A percentile compares a stretch with the other conserved stretches of the same genome.
These are phyloP conservation scores for Alternaria arborescens DNA, from an alignment of 2,329 filamentous ascomycete species.

Conservation along the genomic window DNA sequence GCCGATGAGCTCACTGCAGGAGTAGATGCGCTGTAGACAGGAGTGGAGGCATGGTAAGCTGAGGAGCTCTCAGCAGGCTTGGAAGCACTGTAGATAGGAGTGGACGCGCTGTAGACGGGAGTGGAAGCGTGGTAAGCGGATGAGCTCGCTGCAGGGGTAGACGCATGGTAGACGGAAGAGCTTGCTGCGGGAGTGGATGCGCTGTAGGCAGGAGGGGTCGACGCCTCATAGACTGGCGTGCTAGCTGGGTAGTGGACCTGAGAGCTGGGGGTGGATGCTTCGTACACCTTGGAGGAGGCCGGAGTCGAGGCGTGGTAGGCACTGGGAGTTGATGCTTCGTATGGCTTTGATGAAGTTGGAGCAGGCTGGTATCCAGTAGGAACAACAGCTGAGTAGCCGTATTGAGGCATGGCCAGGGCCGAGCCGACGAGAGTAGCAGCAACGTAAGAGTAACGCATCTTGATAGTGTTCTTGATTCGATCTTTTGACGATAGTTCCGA, in stretches of 20 bases:
- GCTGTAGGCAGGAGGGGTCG: slow-evolving; percentile 1
- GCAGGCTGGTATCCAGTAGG: slow-evolving; percentile 12
- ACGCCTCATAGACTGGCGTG: slow-evolving; percentile 1
- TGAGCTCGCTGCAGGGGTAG: neutral
- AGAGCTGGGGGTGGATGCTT: slow-evolving; percentile 1
- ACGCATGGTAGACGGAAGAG: neutral
- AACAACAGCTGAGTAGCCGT: slow-evolving; percentile 17
- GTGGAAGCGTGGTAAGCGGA: neutral
- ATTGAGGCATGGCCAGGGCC: slow-evolving; percentile 41
- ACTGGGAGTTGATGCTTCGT: slow-evolving; percentile 8
- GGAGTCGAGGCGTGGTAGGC: neutral
- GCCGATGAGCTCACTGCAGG: slow-evolving; percentile 2
- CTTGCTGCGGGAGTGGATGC: neutral
- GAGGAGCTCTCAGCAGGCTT: neutral
- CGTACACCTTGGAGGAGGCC: neutral
- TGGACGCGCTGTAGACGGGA: neutral
- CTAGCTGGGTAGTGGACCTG: slow-evolving; percentile 3
- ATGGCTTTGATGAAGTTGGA: slow-evolving; percentile 11
- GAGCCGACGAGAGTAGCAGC: slow-evolving; percentile 43
- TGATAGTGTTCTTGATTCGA: slow-evolving; percentile 22
- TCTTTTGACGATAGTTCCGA: slow-evolving; percentile 5
- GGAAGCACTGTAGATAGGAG: neutral
- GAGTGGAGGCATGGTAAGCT: neutral
- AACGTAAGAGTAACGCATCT: slow-evolving; percentile 46
- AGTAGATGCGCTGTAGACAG: slow-evolving; percentile 3